Conservation (phyloP, 257 asterid species). For the Solanum pennellii region DNA sequence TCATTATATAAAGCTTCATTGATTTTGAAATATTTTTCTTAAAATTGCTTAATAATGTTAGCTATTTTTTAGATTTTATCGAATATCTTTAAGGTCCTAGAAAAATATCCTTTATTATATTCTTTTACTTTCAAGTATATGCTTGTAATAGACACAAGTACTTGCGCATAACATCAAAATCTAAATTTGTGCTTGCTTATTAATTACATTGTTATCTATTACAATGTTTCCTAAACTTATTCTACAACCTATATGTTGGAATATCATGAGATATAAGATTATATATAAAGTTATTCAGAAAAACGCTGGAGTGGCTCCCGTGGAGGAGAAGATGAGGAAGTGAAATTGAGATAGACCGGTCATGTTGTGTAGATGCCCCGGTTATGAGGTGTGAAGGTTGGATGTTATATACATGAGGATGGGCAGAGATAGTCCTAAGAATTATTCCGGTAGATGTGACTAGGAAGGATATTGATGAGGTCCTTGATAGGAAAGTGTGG, state of each 20-base stretch:
- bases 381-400: background rate
- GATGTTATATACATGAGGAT: no score
- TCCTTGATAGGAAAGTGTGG: no score
- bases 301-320: background rate
- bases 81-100: background rate
- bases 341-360: background rate
- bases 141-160: background rate
- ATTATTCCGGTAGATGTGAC: no score
- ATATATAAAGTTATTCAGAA: no score
- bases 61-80: background rate
- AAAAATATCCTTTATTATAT: background rate
- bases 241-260: background rate
- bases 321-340: background rate
- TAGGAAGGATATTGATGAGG: no score
- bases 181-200: background rate
- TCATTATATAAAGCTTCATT: background rate
- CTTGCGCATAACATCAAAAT: background rate
- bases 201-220: background rate
- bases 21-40: no score
- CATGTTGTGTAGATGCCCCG: background rate
- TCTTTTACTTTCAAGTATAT: background rate
- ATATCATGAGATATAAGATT: background rate
- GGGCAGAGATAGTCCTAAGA: no score
- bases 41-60: no score
- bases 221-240: background rate